Evolutionary conservation across 345 rosid genomes (phyloP), one percentile per base, ranked within the genome.

Genomic region (Hypericum androsaemum): DNA sequence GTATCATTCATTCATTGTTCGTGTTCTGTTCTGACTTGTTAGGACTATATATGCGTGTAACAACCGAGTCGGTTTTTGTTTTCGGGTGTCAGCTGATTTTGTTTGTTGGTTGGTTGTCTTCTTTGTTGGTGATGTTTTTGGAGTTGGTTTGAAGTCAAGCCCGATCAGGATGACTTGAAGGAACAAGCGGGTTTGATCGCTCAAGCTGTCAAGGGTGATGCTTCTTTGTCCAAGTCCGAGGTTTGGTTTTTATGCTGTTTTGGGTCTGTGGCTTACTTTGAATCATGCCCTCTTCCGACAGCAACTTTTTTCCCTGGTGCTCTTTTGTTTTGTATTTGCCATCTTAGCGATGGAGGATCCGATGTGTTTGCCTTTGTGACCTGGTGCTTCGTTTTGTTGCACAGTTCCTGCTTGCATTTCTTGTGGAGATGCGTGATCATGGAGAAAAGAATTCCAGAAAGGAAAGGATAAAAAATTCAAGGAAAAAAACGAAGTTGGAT

Each of bases 121-220:
- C n/a, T n/a, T n/a, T n/a, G n/a, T n/a, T n/a, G n/a, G n/a, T n/a
- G n/a, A n/a, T n/a, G n/a, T n/a, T n/a, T n/a, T n/a, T n/a, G 63
- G 60, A 92, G 98, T 61, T 70, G 59, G 9, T 73, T 63, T 67
- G 98, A 80, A 12, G 74, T 64, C 47, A 71, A 71, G 70, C 96
- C 95, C 40, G 78, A 88, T 3, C 82, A 72, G 54, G 74, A 87
- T 60, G 96, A 92, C 74, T 74, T 92, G 79, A 77, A 77, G 49
- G 82, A 84, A 51, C 84, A 88, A 69, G 53, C 69, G 58, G 69
- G 49, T 41, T 67, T 84, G 65, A 72, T 90, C 40, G 40, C 56
- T 42, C 89, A 84, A 66, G 95, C 88, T 44, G 69, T 78, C 50
- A 55, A 73, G 67, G 71, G 76, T 68, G 88, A 83, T 56, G 75